Conservation (phyloP, 805 yeast species). For the Metschnikowia sp. region DNA sequence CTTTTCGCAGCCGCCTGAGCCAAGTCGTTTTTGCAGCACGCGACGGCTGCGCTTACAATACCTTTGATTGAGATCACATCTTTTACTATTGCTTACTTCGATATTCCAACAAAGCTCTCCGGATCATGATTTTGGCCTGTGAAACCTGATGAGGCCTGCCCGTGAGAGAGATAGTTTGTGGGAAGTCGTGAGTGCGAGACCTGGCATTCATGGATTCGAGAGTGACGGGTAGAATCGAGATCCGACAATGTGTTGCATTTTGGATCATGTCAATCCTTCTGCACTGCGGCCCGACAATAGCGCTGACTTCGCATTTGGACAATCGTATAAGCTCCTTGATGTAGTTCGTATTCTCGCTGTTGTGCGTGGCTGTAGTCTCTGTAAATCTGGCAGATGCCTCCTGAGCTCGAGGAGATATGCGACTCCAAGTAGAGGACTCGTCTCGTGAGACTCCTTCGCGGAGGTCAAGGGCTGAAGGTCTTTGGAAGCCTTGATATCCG, state of each 20-base stretch:
- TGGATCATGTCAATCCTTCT: conserved; percentile 9
- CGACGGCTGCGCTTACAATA: too few relatives aligned
- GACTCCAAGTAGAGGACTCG: too few relatives aligned
- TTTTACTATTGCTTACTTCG: conserved; percentile 1
- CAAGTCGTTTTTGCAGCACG: conserved; percentile 5
- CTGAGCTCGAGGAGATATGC: too few relatives aligned
- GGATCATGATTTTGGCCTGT: conserved; percentile 12
- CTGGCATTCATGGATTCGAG: conserved; percentile 11
- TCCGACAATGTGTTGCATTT: conserved; percentile 11
- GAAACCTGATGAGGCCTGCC: conserved; percentile 13
- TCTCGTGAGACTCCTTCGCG: too few relatives aligned
- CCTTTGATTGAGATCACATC: not conserved
- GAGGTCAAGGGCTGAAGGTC: too few relatives aligned
- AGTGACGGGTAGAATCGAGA: conserved; percentile 13
- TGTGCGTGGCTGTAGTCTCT: not conserved
- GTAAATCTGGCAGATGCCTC: too few relatives aligned
- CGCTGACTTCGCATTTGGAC: conserved; percentile 12
- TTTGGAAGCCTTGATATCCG: too few relatives aligned
- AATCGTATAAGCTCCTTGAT: conserved; percentile 13
- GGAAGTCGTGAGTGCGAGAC: conserved; percentile 8
- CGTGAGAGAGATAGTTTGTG: conserved; percentile 12
- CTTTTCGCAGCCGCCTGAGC: conserved; percentile 7
- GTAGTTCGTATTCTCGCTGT: conserved; percentile 1
- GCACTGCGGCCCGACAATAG: conserved; percentile 13
- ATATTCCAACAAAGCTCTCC: conserved; percentile 11